Evolutionary conservation across 805 yeast species (phyloP), one percentile per base, ranked within the genome.

Genomic region (Wickerhamomyces bovis): DNA sequence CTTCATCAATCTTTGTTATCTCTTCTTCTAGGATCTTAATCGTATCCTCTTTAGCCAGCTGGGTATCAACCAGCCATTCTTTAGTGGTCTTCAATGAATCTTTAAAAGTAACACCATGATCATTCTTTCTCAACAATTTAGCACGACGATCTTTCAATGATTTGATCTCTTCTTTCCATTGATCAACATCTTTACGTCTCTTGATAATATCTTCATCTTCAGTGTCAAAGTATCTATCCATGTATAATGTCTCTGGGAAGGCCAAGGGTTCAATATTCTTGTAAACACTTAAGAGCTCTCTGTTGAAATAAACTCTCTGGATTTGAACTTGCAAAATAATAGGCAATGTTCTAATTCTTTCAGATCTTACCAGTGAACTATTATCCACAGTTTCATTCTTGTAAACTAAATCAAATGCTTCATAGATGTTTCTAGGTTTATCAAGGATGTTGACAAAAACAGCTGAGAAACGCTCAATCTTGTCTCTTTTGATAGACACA

Each of bases 271-370:
- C 89, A 39, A 78, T 75, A 2, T 89, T 83, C 62, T 94, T 94
- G 58, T 87, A 87, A 0, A 95, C 88, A 65, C 83, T 76, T 43
- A 82, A 73, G 13, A 76, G 67, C 45, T 73, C 83, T 40, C 89
- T 73, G 60, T 94, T 97, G 63, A 83, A 94, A 62, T 88, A 87
- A 1, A 94, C 98, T 60, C 99, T 75, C 66, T 90, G 98, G 8
- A 94, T 86, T 61, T 94, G 99, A 42, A 94, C 78, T 62, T 94
- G 99, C 42, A 94, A 65, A 43, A 94, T 77, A 6, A 82, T 81
- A 0, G 99, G 99, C 19, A 89, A 67, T 46, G 79, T 74, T 10
- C 78, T 73, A 4, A 92, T 76, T 0, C 90, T 78, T 41, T 90
- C 76, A 0, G 85, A 76, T 61, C 95, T 78, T 54, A 81, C 80